phyloP scores from a whole-genome alignment of 176 grass and related monocot species.

The Oryza punctata region DNA sequence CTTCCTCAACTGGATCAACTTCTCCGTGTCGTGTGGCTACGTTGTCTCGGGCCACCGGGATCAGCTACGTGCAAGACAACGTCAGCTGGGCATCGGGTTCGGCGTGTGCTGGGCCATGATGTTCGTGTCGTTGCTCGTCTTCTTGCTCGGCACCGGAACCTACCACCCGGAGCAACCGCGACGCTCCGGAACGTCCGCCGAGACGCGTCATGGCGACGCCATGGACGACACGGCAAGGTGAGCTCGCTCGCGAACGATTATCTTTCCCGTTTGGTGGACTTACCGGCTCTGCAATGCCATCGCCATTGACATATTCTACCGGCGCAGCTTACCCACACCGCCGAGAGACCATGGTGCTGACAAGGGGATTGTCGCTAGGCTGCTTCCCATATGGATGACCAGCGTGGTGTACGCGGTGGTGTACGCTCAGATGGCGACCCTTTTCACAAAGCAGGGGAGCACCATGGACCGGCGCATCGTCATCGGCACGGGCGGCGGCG shows the following conservation, averaged over 20 bases:
- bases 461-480: constrained; percentile 50
- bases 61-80: constrained; percentile 69
- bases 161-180: neutral
- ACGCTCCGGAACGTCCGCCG: neutral
- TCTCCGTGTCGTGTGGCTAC: constrained; percentile 36
- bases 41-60: neutral
- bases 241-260: no score
- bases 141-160: constrained; percentile 38
- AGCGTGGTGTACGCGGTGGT: constrained; percentile 42
- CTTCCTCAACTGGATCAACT: constrained; percentile 83
- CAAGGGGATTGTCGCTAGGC: constrained; percentile 12
- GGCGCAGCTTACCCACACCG: neutral
- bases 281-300: neutral
- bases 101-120: constrained; percentile 43
- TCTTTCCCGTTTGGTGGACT: no score
- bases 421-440: constrained; percentile 37
- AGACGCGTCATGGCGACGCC: neutral
- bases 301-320: neutral
- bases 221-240: neutral
- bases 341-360: neutral
- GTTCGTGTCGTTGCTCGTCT: constrained; percentile 5
- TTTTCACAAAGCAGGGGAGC: constrained; percentile 65
- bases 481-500: neutral
- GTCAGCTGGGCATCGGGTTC: constrained; percentile 53
- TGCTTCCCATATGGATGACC: constrained; percentile 57